Evolutionary conservation across 2,329 filamentous ascomycete genomes (phyloP).

Genomic region (Camptophora hylomeconis): DNA sequence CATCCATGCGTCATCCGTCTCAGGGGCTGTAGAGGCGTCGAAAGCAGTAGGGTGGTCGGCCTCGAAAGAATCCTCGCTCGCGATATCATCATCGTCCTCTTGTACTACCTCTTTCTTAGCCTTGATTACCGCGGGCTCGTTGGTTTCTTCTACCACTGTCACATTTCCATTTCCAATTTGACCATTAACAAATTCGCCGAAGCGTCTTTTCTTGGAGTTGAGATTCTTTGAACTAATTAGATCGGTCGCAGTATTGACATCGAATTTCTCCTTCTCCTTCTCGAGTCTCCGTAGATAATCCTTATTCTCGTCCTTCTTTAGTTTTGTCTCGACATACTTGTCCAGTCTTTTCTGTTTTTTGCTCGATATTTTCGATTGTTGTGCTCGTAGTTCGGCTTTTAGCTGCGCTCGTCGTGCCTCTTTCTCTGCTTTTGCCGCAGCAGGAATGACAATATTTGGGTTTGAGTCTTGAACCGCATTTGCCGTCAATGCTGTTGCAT

Average conservation of each 20-base stretch:
- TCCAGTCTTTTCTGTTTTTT: slow-evolving; percentile 58
- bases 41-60: slow-evolving; percentile 20
- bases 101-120: slow-evolving; percentile 26
- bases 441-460: slow-evolving; percentile 27
- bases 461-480: slow-evolving; percentile 28
- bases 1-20: slow-evolving; percentile 14
- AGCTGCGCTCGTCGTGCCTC: slow-evolving; percentile 40
- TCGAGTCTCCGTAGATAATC: slow-evolving; percentile 74
- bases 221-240: slow-evolving; percentile 67
- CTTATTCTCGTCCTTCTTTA: slow-evolving; percentile 85
- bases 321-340: slow-evolving; percentile 73
- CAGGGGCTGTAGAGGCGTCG: slow-evolving; percentile 22
- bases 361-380: slow-evolving; percentile 42
- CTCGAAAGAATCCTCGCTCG: slow-evolving; percentile 18
- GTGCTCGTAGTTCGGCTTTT: slow-evolving; percentile 40
- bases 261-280: slow-evolving; percentile 60
- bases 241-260: slow-evolving; percentile 49
- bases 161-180: slow-evolving; percentile 1
- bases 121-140: slow-evolving; percentile 37
- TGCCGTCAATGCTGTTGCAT: not conserved
- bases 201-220: slow-evolving; percentile 45
- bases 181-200: slow-evolving; percentile 43
- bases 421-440: slow-evolving; percentile 39
- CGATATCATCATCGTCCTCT: slow-evolving; percentile 10
- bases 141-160: not conserved